A percentile compares a stretch with the other conserved stretches of the same genome.
phyloP scores from a whole-genome alignment of 257 asterid genomes.

The Przewalskia tangutica region DNA sequence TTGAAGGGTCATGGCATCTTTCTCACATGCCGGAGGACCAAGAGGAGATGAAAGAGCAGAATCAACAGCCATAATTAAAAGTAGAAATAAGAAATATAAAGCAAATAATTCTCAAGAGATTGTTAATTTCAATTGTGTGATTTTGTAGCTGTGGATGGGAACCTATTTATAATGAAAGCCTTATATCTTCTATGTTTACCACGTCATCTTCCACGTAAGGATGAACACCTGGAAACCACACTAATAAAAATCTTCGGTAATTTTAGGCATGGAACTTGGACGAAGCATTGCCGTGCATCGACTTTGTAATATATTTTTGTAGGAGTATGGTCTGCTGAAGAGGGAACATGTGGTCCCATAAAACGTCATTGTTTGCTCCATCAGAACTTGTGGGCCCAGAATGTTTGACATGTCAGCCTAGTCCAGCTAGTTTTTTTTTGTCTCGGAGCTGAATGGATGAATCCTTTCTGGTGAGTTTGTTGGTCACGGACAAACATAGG shows the following conservation, averaged over 20 bases:
- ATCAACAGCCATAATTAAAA: slow-evolving; percentile 32
- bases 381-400: slow-evolving; percentile 9
- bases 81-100: background rate
- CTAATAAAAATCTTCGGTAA: background rate
- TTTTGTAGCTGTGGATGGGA: background rate
- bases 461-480: slow-evolving; percentile 1
- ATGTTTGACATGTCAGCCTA: slow-evolving; percentile 19
- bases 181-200: background rate
- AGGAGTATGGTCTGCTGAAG: background rate
- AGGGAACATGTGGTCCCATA: slow-evolving; percentile 12
- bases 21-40: slow-evolving; percentile 37
- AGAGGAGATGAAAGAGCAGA: slow-evolving; percentile 22
- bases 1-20: slow-evolving; percentile 38
- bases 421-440: slow-evolving; percentile 14
- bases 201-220: slow-evolving; percentile 10
- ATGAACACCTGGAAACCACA: background rate
- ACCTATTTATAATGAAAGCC: slow-evolving; percentile 4
- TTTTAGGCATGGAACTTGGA: slow-evolving; percentile 6
- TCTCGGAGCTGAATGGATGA: background rate
- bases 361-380: background rate
- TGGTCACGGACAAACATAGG: slow-evolving; percentile 22
- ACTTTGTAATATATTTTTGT: slow-evolving; percentile 8
- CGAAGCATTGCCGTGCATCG: slow-evolving; percentile 12
- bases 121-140: background rate
- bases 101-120: background rate